Evolutionary conservation across 306 rosid genomes (phyloP).

Genomic region (Luffa acutangula): DNA sequence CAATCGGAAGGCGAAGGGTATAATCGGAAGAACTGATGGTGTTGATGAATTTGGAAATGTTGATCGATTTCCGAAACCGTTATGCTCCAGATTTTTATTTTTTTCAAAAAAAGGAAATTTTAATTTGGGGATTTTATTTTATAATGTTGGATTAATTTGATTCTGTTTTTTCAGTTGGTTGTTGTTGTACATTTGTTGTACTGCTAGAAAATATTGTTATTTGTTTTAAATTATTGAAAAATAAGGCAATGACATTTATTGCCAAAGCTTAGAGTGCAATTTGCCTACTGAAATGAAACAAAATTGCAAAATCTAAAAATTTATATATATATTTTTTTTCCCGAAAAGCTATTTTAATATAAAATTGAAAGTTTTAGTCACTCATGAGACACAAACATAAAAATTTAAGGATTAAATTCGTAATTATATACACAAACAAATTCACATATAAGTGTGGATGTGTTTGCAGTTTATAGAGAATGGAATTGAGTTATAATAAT

Average conservation of each 20-base stretch:
- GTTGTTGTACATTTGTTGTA: neutral
- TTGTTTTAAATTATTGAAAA: neutral
- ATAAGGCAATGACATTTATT: neutral
- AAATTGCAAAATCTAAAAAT: too few species aligned
- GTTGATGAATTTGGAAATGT: neutral
- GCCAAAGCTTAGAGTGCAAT: too few species aligned
- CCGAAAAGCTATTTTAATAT: too few species aligned
- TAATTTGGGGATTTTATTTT: neutral
- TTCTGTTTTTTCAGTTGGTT: neutral
- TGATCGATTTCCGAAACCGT: neutral
- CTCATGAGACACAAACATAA: too few species aligned
- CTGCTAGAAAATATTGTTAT: neutral
- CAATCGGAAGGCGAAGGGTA: constrained; percentile 19
- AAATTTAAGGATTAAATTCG: too few species aligned
- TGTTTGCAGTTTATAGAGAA: too few species aligned
- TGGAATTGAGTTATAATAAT: too few species aligned
- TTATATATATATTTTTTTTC: too few species aligned
- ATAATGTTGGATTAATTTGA: neutral
- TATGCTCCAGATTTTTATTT: neutral
- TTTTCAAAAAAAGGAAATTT: neutral
- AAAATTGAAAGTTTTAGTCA: too few species aligned
- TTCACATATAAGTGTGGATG: too few species aligned
- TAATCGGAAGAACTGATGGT: neutral
- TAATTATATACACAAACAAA: too few species aligned
- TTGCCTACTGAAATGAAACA: too few species aligned